Evolutionary conservation across 1,284 basidiomycete species (phyloP).

Genomic region (Trametes sp.): DNA sequence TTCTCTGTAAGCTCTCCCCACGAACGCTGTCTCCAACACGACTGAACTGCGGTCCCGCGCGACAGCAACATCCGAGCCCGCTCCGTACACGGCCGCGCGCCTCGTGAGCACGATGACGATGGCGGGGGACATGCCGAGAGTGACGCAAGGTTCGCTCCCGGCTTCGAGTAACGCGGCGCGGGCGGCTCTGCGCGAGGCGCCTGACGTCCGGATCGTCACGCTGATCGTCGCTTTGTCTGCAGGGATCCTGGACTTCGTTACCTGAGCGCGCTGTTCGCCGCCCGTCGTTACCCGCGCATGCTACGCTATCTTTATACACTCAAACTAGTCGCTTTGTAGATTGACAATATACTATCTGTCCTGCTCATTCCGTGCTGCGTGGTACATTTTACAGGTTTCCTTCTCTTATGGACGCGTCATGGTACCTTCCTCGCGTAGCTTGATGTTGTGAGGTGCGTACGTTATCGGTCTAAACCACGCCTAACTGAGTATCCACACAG

Average conservation of each 20-base stretch:
- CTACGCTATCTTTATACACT: background rate
- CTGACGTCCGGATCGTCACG: slow-evolving; percentile 8
- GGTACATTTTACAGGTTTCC: too few relatives aligned
- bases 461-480: too few relatives aligned
- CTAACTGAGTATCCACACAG: too few relatives aligned
- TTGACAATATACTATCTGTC: too few relatives aligned
- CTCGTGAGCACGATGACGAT: slow-evolving; percentile 21
- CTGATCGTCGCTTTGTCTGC: slow-evolving; percentile 14
- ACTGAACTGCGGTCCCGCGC: background rate
- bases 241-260: slow-evolving; percentile 6
- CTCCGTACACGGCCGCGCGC: slow-evolving; percentile 35
- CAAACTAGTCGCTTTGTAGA: too few relatives aligned
- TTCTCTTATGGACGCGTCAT: too few relatives aligned
- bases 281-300: background rate
- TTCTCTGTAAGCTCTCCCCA: slow-evolving; percentile 47
- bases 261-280: background rate
- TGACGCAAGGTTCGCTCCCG: slow-evolving; percentile 24
- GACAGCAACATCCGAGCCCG: slow-evolving; percentile 39
- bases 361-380: too few relatives aligned
- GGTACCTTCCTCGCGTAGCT: too few relatives aligned
- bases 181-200: slow-evolving; percentile 5
- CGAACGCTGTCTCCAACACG: background rate
- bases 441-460: too few relatives aligned
- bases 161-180: slow-evolving; percentile 13
- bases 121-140: slow-evolving; percentile 24